Conservation (phyloP, 2,329 filamentous ascomycete genomes). For the Raffaelea deltoideospora region DNA sequence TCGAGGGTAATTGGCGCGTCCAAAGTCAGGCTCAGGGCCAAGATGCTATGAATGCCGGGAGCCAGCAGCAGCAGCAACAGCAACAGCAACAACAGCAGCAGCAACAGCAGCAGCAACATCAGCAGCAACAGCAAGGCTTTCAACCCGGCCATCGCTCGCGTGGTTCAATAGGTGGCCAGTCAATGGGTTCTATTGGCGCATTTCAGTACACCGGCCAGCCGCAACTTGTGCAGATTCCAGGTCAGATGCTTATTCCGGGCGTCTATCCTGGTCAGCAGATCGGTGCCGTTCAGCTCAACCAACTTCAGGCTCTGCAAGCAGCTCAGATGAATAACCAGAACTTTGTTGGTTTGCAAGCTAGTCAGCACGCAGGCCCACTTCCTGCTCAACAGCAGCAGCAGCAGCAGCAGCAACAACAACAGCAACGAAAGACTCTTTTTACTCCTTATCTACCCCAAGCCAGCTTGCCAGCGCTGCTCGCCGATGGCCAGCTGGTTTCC, state of each 20-base stretch:
- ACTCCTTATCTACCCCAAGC: constrained; percentile 95
- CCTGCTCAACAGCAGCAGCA: constrained; percentile 23
- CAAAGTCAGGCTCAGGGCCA: constrained; percentile 56
- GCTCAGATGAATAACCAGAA: constrained; percentile 68
- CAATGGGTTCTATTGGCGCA: constrained; percentile 64
- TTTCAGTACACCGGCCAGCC: constrained; percentile 86
- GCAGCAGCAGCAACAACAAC: constrained; percentile 62
- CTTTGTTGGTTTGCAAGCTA: constrained; percentile 50
- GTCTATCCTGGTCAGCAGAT: constrained; percentile 72
- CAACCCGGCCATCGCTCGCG: constrained; percentile 84
- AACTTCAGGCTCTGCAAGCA: constrained; percentile 84
- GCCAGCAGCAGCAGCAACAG: constrained; percentile 26
- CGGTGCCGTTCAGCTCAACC: constrained; percentile 74
- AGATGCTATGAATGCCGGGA: constrained; percentile 19
- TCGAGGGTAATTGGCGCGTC: constrained; percentile 87
- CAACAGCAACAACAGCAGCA: constrained; percentile 31
- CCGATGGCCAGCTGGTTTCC: constrained; percentile 85
- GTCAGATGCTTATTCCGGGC: constrained; percentile 73
- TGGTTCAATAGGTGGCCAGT: constrained; percentile 70
- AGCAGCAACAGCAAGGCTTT: constrained; percentile 51
- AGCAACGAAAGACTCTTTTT: constrained; percentile 95
- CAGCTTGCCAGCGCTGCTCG: constrained; percentile 75
- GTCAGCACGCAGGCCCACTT: constrained; percentile 56
- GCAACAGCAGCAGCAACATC: constrained; percentile 18
- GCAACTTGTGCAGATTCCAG: constrained; percentile 73